phyloP scores from a whole-genome alignment of 106 monocot species.

The Xerophyta viscosa region DNA sequence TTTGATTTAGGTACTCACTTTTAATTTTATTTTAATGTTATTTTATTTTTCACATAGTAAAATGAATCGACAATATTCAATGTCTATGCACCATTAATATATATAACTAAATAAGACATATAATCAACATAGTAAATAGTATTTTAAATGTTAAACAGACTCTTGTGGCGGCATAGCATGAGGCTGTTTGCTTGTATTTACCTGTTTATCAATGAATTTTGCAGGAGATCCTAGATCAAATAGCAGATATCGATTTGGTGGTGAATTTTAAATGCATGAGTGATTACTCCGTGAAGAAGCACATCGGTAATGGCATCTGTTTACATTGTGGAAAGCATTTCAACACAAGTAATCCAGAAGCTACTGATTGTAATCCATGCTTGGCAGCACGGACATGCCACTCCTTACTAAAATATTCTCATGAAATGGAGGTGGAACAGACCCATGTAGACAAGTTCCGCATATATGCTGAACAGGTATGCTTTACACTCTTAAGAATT shows the following conservation, averaged over 20 bases:
- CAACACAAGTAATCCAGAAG: slow-evolving; percentile 29
- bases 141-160: too few species aligned
- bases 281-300: slow-evolving; percentile 55
- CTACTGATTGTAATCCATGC: slow-evolving; percentile 41
- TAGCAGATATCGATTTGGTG: slow-evolving; percentile 82
- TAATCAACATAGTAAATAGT: too few species aligned
- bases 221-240: slow-evolving; percentile 90
- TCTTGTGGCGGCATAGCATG: too few species aligned
- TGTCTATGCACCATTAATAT: too few species aligned
- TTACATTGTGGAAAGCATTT: slow-evolving; percentile 55
- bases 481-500: neutral
- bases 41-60: too few species aligned
- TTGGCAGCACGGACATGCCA: slow-evolving; percentile 29
- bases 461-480: slow-evolving; percentile 58
- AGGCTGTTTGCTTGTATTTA: neutral
- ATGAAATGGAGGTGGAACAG: slow-evolving; percentile 22
- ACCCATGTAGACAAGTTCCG: slow-evolving; percentile 35
- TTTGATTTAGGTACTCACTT: too few species aligned
- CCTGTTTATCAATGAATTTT: neutral
- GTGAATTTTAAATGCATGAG: slow-evolving; percentile 81
- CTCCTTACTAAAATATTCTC: slow-evolving; percentile 27
- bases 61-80: too few species aligned
- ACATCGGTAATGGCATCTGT: slow-evolving; percentile 41
- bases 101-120: too few species aligned
- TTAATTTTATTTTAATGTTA: too few species aligned